These are phyloP conservation scores for Zoysia japonica DNA, from an alignment of 176 grass and related monocot genomes.

Conservation along the genomic window DNA sequence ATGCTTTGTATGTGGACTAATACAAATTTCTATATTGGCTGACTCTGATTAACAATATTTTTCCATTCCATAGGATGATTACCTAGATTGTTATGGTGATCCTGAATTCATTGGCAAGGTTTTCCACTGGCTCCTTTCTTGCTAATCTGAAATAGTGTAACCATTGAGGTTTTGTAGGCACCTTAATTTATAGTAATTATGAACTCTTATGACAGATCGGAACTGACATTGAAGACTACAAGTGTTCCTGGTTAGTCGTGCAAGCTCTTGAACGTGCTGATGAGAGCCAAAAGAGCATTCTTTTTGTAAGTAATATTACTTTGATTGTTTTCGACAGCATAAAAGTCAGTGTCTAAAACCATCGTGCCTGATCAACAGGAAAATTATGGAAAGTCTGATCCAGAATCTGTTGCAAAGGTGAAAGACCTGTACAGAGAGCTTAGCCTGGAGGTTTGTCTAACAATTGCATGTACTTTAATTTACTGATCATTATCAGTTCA, in stretches of 20 bases:
- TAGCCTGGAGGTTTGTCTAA: slow-evolving; percentile 73
- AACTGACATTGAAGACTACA: slow-evolving; percentile 96
- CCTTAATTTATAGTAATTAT: slow-evolving; percentile 10
- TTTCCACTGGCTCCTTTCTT: background rate
- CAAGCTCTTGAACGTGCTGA: slow-evolving; percentile 74
- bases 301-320: slow-evolving; percentile 58
- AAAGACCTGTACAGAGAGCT: slow-evolving; percentile 89
- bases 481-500: slow-evolving; percentile 8
- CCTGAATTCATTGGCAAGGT: slow-evolving; percentile 95
- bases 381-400: slow-evolving; percentile 85
- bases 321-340: slow-evolving; percentile 26
- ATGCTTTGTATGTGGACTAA: background rate
- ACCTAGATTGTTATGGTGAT: slow-evolving; percentile 96
- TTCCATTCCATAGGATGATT: slow-evolving; percentile 82
- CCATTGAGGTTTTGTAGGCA: background rate
- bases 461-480: slow-evolving; percentile 18
- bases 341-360: slow-evolving; percentile 9
- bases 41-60: slow-evolving; percentile 25
- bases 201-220: slow-evolving; percentile 70
- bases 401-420: slow-evolving; percentile 85
- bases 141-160: slow-evolving; percentile 3
- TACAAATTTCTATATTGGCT: slow-evolving; percentile 24
- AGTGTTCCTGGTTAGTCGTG: slow-evolving; percentile 97
- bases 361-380: slow-evolving; percentile 49
- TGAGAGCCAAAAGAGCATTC: slow-evolving; percentile 59